Percentiles rank a stretch among this genome's conserved stretches.
Evolutionary conservation across 306 rosid species (phyloP).

Genomic region (Hippophae rhamnoides): DNA sequence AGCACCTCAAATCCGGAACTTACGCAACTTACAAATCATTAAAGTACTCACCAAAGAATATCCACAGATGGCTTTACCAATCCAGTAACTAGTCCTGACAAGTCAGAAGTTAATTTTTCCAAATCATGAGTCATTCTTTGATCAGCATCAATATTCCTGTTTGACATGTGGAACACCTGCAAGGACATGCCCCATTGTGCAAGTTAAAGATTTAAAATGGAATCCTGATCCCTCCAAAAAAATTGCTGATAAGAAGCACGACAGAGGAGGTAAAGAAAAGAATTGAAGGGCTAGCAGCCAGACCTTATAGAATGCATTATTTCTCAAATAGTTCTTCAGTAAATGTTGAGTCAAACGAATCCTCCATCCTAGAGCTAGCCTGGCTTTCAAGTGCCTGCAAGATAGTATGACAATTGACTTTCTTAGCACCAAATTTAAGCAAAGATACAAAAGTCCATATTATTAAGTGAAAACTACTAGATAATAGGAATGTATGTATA

Average conservation of each 20-base stretch:
- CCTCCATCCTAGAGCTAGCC: constrained; percentile 97
- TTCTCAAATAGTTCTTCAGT: constrained; percentile 67
- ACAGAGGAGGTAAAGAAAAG: constrained; percentile 7
- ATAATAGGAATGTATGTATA: too few relatives aligned
- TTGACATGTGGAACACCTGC: constrained; percentile 89
- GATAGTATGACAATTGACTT: constrained; percentile 2
- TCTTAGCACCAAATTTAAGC: neutral
- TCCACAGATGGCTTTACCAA: constrained; percentile 94
- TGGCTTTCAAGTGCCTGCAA: constrained; percentile 76
- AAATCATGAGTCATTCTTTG: constrained; percentile 92
- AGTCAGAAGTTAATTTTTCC: constrained; percentile 79
- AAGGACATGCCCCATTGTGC: constrained; percentile 24
- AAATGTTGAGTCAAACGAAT: constrained; percentile 89
- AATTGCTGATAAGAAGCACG: constrained; percentile 1
- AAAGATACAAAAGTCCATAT: neutral
- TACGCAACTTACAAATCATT: constrained; percentile 1
- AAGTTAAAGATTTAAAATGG: neutral
- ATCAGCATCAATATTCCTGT: constrained; percentile 78
- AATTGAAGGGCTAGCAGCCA: constrained; percentile 14
- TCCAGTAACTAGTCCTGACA: constrained; percentile 95
- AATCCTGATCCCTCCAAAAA: neutral
- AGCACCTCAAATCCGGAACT: constrained; percentile 13
- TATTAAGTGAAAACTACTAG: too few relatives aligned
- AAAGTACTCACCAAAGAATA: constrained; percentile 72
- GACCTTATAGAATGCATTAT: constrained; percentile 96